Evolutionary conservation across 768 basidiomycete genomes (phyloP).

Genomic region (Coprinopsis marcescibilis): DNA sequence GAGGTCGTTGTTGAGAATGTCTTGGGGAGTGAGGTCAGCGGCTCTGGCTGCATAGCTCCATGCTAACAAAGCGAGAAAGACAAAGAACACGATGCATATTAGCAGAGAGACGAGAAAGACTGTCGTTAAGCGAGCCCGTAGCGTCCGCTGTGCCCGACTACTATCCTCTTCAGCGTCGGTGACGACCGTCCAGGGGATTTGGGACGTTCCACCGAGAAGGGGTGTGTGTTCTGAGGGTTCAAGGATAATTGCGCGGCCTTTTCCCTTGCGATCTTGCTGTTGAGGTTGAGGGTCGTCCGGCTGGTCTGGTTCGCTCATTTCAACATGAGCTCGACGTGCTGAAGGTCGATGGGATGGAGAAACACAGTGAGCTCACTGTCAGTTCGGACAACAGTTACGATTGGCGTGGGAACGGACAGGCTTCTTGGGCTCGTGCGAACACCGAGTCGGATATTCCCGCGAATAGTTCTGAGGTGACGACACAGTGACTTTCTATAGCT

Average conservation of each 20-base stretch:
- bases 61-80: constrained; percentile 45
- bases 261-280: constrained; percentile 42
- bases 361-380: not conserved
- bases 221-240: constrained; percentile 49
- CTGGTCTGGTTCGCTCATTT: constrained; percentile 12
- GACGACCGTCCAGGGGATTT: constrained; percentile 24
- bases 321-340: not conserved
- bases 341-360: not conserved
- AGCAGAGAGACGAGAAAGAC: constrained; percentile 58
- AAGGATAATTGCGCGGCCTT: constrained; percentile 34
- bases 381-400: too few species aligned
- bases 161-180: constrained; percentile 17
- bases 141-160: constrained; percentile 22
- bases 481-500: too few species aligned
- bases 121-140: constrained; percentile 32
- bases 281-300: constrained; percentile 8
- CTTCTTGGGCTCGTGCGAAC: too few species aligned
- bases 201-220: constrained; percentile 36
- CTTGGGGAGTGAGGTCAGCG: constrained; percentile 48
- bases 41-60: constrained; percentile 62
- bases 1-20: constrained; percentile 49
- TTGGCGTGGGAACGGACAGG: too few species aligned
- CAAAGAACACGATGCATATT: constrained; percentile 40
- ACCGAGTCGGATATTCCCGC: too few species aligned
- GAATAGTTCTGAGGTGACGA: too few species aligned